Conservation (phyloP, 306 rosid genomes). For the Vigna radiata region DNA sequence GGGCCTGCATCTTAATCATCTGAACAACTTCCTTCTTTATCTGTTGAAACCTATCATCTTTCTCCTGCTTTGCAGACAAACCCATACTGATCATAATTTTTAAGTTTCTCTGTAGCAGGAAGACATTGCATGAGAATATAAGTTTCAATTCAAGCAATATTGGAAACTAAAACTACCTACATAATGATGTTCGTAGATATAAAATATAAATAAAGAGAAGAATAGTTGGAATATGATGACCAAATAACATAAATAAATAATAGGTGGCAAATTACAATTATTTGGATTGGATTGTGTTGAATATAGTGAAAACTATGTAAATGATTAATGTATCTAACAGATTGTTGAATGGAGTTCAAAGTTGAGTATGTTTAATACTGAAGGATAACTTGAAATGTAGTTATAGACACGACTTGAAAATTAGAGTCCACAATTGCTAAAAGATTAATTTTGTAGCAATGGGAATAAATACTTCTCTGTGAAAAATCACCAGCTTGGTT, state of each 20-base stretch:
- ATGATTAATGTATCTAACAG: too few species aligned
- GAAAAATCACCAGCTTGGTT: background rate
- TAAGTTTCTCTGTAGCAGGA: constrained; percentile 82
- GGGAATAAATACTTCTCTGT: background rate
- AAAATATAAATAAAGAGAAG: constrained; percentile 28
- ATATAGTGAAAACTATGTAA: too few species aligned
- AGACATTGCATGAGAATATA: constrained; percentile 48
- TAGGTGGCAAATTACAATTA: background rate
- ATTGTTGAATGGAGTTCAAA: background rate
- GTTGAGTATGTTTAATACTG: background rate
- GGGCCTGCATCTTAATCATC: constrained; percentile 70
- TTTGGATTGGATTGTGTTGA: constrained; percentile 3
- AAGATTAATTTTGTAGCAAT: background rate
- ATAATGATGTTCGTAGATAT: constrained; percentile 20
- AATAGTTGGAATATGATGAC: background rate
- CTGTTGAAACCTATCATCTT: constrained; percentile 79
- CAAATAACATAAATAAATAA: background rate
- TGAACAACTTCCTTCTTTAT: constrained; percentile 86
- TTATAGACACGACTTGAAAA: constrained; percentile 9
- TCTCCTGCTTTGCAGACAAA: constrained; percentile 87
- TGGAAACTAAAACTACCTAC: constrained; percentile 29
- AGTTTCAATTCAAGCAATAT: constrained; percentile 37
- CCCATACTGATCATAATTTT: constrained; percentile 91
- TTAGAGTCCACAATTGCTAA: background rate
- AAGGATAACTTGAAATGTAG: background rate